Evolutionary conservation across 2,329 filamentous ascomycete genomes (phyloP).

Genomic region (Aureobasidium mangrovei): DNA sequence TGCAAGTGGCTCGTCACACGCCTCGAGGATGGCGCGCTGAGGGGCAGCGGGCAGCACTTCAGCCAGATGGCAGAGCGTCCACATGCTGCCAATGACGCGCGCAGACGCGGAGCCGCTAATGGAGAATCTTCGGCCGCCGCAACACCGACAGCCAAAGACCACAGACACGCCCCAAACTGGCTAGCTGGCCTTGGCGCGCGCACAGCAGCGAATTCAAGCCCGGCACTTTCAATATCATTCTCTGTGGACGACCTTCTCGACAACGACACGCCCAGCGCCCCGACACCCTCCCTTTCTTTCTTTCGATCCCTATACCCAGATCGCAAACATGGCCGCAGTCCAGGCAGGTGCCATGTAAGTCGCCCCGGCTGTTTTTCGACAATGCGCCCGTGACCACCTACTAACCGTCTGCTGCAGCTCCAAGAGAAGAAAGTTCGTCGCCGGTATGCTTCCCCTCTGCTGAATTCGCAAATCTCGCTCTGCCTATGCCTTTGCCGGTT

Average conservation of each 20-base stretch:
- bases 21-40: no score
- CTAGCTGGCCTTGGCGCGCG: no score
- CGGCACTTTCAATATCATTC: no score
- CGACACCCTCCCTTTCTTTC: background rate
- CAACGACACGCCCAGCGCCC: constrained; percentile 1
- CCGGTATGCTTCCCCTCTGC: constrained; percentile 28
- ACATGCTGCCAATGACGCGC: no score
- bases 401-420: constrained; percentile 47
- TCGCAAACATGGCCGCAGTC: constrained; percentile 31
- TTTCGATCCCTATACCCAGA: constrained; percentile 18
- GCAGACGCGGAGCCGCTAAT: no score
- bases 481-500: background rate
- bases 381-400: background rate
- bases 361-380: background rate
- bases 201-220: background rate
- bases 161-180: no score
- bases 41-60: background rate
- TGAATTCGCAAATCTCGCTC: constrained; percentile 3
- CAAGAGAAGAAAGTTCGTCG: constrained; percentile 69
- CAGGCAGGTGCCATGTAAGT: constrained; percentile 19
- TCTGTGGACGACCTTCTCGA: background rate
- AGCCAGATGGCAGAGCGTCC: background rate
- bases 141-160: no score
- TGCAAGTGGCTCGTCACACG: background rate
- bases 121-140: no score